A percentile compares a stretch with the other conserved stretches of the same genome.
These are phyloP conservation scores for Trichomonas gallinae DNA, from an alignment of 208 protist species.

Conservation along the genomic window DNA sequence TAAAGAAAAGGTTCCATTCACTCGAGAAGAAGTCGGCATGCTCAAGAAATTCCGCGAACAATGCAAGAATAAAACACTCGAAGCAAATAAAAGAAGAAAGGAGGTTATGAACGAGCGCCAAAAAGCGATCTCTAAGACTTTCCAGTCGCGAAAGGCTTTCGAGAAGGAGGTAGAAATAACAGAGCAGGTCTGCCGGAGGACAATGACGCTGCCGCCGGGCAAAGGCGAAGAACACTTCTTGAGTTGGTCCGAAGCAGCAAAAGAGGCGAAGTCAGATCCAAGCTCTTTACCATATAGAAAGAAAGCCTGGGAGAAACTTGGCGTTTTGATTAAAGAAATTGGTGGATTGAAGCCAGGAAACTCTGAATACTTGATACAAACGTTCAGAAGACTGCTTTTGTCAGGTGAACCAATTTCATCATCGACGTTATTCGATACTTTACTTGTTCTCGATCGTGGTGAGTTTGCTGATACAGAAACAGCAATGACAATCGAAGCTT, in stretches of 20 bases:
- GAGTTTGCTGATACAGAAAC: not conserved
- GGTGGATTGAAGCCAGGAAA: not conserved
- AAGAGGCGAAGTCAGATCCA: not conserved
- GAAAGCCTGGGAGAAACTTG: not conserved
- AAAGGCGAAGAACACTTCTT: not conserved
- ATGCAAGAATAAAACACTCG: not conserved
- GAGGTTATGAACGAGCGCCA: not conserved
- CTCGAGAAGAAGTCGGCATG: not conserved
- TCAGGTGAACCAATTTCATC: not conserved
- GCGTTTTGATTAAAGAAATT: not conserved
- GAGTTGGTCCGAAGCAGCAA: not conserved
- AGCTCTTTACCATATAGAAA: not conserved
- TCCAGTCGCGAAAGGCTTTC: not conserved
- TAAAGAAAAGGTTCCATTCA: not conserved
- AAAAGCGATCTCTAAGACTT: not conserved
- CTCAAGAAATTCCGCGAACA: not conserved
- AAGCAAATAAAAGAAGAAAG: not conserved
- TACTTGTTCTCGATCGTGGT: not conserved
- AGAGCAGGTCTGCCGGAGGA: not conserved
- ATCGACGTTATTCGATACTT: not conserved
- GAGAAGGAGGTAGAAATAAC: not conserved
- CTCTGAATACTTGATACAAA: not conserved
- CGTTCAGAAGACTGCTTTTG: not conserved
- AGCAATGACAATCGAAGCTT: not conserved
- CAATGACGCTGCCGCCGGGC: not conserved